These are phyloP conservation scores for Puccinia polysora DNA, from an alignment of 1,284 basidiomycete species.

Conservation along the genomic window DNA sequence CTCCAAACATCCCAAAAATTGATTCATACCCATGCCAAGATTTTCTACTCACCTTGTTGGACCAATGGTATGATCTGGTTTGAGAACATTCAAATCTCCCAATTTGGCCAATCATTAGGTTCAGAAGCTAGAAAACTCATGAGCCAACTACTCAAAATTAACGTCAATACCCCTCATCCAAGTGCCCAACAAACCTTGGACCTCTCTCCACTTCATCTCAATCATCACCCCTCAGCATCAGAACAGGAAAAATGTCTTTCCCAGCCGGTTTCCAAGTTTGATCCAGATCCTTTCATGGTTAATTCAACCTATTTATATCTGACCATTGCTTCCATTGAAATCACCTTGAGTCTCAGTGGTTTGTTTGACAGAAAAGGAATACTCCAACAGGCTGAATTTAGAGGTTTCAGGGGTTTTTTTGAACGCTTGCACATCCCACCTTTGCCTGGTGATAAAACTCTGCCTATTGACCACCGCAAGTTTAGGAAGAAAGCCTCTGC, in stretches of 20 bases:
- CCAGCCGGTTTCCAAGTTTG: not conserved
- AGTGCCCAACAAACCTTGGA: constrained; percentile 52
- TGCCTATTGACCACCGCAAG: constrained; percentile 70
- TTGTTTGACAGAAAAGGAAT: constrained; percentile 96
- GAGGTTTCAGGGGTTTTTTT: constrained; percentile 86
- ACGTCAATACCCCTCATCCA: not conserved
- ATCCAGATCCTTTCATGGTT: not conserved
- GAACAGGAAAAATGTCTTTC: no score
- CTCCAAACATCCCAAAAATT: no score
- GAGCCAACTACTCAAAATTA: constrained; percentile 45
- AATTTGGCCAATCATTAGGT: constrained; percentile 55
- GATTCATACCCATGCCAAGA: no score
- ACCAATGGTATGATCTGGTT: constrained; percentile 83
- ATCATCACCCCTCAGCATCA: no score
- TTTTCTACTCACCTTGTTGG: constrained; percentile 96
- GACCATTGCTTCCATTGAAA: constrained; percentile 88
- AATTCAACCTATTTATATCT: no score
- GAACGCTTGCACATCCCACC: constrained; percentile 58
- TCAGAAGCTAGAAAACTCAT: constrained; percentile 43
- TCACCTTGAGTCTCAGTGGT: constrained; percentile 81
- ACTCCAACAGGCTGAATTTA: constrained; percentile 82
- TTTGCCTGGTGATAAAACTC: no score
- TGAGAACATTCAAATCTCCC: constrained; percentile 91
- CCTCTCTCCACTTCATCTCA: no score
- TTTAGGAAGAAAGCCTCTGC: no score